Conservation (phyloP, 139 green algal species). For the Tetradesmus lagerheimii region DNA sequence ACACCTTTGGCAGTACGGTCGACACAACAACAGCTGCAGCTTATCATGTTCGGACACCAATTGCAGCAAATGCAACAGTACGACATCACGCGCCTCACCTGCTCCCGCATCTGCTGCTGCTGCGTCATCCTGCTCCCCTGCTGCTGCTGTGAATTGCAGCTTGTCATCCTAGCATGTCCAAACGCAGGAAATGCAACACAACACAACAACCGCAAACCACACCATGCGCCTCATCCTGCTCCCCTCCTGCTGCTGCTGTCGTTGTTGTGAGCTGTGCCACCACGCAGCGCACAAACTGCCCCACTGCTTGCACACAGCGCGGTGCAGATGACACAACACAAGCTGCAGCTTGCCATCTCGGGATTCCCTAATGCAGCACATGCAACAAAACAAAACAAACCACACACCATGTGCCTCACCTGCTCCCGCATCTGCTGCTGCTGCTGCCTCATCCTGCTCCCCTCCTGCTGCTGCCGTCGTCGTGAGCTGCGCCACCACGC, state of each 20-base stretch:
- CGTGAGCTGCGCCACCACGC: conserved; percentile 34
- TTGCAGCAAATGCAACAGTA: too few relatives aligned
- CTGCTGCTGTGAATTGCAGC: too few relatives aligned
- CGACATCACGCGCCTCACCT: conserved; percentile 14
- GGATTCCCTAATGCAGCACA: neutral
- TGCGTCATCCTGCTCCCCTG: neutral
- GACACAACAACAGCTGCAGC: too few relatives aligned
- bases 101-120: conserved; percentile 3
- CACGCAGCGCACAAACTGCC: conserved; percentile 83
- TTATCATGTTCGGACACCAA: too few relatives aligned
- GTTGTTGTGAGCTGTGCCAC: conserved; percentile 1
- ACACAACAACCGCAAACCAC: neutral
- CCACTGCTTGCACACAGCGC: too few relatives aligned
- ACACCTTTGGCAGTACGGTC: too few relatives aligned
- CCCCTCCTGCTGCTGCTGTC: neutral
- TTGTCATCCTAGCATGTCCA: too few relatives aligned
- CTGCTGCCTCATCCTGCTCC: conserved; percentile 5
- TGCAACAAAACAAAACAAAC: neutral
- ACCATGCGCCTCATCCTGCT: neutral
- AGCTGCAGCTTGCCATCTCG: too few relatives aligned
- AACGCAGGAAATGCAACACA: neutral
- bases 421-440: conserved; percentile 9
- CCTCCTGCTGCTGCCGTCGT: conserved; percentile 13
- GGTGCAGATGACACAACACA: too few relatives aligned
- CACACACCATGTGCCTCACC: conserved; percentile 5